Evolutionary conservation across 192 early-diverging fungal species (phyloP).

Genomic region (Coemansia sp.): DNA sequence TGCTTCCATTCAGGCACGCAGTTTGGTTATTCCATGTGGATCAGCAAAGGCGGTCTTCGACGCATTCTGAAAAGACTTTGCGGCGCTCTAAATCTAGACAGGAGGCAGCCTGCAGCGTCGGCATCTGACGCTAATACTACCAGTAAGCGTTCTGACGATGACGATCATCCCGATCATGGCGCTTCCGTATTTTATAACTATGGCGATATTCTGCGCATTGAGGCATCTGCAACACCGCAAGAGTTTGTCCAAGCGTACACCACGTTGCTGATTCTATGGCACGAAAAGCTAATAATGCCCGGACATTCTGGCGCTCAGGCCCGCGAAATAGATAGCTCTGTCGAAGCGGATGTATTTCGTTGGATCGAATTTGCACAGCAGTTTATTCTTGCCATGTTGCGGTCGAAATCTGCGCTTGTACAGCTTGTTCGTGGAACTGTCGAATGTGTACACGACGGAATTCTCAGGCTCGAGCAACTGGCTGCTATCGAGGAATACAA

Average conservation of each 20-base stretch:
- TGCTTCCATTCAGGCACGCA: slow-evolving; percentile 32
- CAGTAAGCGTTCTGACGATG: background rate
- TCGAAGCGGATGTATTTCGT: slow-evolving; percentile 16
- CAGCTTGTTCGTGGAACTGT: slow-evolving; percentile 17
- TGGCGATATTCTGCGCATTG: slow-evolving; percentile 36
- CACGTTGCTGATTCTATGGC: slow-evolving; percentile 43
- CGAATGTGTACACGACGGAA: slow-evolving; percentile 3
- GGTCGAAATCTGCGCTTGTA: slow-evolving; percentile 18
- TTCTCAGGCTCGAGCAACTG: slow-evolving; percentile 17
- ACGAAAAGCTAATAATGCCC: slow-evolving; percentile 1
- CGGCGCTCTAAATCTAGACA: background rate
- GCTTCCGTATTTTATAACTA: slow-evolving; percentile 12
- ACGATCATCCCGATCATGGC: background rate
- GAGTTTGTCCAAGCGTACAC: slow-evolving; percentile 42
- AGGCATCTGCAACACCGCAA: slow-evolving; percentile 17
- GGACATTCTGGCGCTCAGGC: background rate
- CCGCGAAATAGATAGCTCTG: background rate
- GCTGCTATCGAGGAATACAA: background rate
- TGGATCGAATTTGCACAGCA: slow-evolving; percentile 46
- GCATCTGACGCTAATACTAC: background rate
- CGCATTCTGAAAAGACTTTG: slow-evolving; percentile 18
- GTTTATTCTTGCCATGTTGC: slow-evolving; percentile 5
- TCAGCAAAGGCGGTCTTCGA: slow-evolving; percentile 39
- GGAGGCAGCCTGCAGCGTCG: background rate
- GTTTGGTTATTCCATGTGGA: slow-evolving; percentile 38